Evolutionary conservation across 2,329 filamentous ascomycete genomes (phyloP), one percentile per base, ranked within the genome.

Genomic region (Aspergillus piperis): DNA sequence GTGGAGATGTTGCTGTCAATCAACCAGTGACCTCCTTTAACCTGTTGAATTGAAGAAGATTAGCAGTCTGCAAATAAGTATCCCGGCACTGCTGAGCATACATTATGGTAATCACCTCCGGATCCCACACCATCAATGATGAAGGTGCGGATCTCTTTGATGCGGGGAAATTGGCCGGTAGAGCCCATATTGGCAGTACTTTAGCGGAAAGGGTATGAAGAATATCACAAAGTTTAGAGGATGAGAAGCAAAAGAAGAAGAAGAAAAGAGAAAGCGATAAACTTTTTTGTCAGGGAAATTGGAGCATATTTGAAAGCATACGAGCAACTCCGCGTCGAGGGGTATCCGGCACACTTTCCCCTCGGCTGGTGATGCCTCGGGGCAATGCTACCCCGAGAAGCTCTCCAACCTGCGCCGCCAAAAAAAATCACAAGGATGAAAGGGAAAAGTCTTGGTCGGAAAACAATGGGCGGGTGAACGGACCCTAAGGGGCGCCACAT

Each of bases 1-100:
- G 92, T 97, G 1, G 93, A 92, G 73, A 97, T 97, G 68, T 93
- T 88, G 63, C 89, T 90, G 78, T 96, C 93, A 66, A 97, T 90
- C 68, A 97, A 82, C 93, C 92, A 96, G 77, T 81, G 80, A 32
- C 80, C 80, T 50, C 80, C 82, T 73, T 78, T 80, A 63, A 77
- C 75, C 74, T 77, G 48, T 36, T 44, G 3, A 13, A 4, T 32
- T 13, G 30, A 27, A 36, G 15, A 19, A 23, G 23, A 13, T n/a
- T 23, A 36, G 38, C 6, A 10, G 5, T 7, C n/a, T 11, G 6
- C 15, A 8, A 13, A 47, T n/a, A 30, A 2, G 7, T 7, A 23
- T 6, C 4, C 15, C 6, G 11, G 5, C 15, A 11, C 32, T 36
- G 17, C 10, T 3, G 38, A 44, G 65, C 91, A 84, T 70, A 96